Conservation (phyloP, 768 basidiomycete genomes). For the Auricularia heimuer region DNA sequence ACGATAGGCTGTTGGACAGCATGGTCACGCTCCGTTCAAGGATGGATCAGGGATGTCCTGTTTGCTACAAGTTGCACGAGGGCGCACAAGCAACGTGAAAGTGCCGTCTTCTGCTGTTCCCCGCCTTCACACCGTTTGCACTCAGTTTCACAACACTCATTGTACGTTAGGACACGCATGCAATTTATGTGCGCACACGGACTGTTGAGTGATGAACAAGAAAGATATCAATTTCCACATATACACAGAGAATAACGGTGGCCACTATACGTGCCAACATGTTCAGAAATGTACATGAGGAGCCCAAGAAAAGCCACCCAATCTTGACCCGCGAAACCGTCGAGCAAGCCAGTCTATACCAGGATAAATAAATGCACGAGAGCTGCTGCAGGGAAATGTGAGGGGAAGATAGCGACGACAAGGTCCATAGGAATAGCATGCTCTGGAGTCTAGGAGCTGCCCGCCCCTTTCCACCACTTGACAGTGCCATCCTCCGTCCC, state of each 20-base stretch:
- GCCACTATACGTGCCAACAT: slow-evolving; percentile 8
- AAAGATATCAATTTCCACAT: too few relatives aligned
- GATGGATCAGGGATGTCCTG: slow-evolving; percentile 63
- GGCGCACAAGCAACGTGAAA: slow-evolving; percentile 19
- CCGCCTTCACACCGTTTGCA: not conserved
- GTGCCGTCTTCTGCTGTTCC: not conserved
- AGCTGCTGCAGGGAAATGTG: not conserved
- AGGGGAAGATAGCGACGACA: not conserved
- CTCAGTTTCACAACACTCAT: not conserved
- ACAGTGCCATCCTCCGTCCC: slow-evolving; percentile 69
- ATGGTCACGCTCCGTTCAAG: slow-evolving; percentile 61
- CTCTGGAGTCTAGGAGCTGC: slow-evolving; percentile 21
- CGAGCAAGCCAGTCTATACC: not conserved
- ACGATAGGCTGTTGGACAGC: slow-evolving; percentile 27
- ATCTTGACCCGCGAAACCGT: not conserved
- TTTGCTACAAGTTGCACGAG: slow-evolving; percentile 55
- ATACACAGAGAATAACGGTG: too few relatives aligned
- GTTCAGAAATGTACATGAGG: slow-evolving; percentile 3
- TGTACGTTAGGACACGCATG: too few relatives aligned
- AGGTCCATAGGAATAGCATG: not conserved
- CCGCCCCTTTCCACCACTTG: slow-evolving; percentile 71
- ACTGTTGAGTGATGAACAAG: too few relatives aligned
- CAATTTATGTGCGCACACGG: too few relatives aligned
- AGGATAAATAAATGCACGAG: not conserved
- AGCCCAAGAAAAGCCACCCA: not conserved